These are phyloP conservation scores for Ascocoryne sarcoides DNA, from an alignment of 2,329 filamentous ascomycete genomes.

Conservation along the genomic window DNA sequence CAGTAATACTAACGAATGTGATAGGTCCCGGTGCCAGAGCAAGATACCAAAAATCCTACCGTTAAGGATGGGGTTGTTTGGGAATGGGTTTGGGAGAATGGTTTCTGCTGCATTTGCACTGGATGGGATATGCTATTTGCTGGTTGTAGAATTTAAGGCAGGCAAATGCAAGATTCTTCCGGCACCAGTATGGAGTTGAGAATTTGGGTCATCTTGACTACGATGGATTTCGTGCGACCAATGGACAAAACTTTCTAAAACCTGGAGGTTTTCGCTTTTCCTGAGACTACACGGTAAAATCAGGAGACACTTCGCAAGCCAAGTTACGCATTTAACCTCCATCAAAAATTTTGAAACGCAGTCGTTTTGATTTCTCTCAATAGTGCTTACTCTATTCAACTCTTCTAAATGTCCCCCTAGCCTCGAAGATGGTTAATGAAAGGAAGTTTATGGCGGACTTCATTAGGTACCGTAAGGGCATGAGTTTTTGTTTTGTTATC, in stretches of 20 bases:
- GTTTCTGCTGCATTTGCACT: conserved; percentile 30
- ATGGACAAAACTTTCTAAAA: neutral
- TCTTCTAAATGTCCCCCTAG: too few species aligned
- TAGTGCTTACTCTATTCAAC: too few species aligned
- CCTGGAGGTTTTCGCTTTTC: too few species aligned
- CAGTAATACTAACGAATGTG: conserved; percentile 31
- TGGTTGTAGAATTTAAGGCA: conserved; percentile 29
- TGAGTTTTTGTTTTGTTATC: too few species aligned
- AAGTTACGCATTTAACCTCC: too few species aligned
- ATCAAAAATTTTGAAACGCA: too few species aligned
- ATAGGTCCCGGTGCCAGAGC: conserved; percentile 88
- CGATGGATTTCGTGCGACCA: neutral
- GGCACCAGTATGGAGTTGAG: conserved; percentile 17
- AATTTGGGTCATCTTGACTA: conserved; percentile 2
- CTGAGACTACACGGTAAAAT: too few species aligned
- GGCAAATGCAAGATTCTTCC: conserved; percentile 28
- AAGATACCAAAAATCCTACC: conserved; percentile 99
- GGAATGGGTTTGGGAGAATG: conserved; percentile 24
- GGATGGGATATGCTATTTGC: conserved; percentile 26
- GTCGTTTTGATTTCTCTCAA: too few species aligned
- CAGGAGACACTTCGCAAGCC: too few species aligned
- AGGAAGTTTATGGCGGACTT: too few species aligned
- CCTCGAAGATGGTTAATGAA: too few species aligned
- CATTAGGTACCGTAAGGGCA: too few species aligned
- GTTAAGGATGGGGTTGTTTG: conserved; percentile 51